Evolutionary conservation across 2,329 filamentous ascomycete genomes (phyloP).

Genomic region (Orbilia ellipsospora): DNA sequence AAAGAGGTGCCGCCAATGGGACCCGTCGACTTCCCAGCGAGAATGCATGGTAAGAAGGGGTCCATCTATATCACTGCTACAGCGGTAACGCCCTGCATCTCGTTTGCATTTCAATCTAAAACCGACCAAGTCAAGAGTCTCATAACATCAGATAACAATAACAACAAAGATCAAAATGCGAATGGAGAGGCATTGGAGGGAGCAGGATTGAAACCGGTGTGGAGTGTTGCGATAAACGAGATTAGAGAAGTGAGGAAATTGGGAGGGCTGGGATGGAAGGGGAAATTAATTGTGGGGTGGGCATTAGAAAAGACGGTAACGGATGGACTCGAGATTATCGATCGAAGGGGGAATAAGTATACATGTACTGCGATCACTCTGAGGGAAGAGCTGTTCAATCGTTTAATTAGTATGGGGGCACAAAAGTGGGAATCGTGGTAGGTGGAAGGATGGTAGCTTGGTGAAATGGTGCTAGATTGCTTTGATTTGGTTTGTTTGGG

Average conservation of each 20-base stretch:
- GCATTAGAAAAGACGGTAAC: slow-evolving; percentile 77
- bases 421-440: slow-evolving; percentile 87
- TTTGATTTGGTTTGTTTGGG: too few relatives aligned
- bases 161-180: slow-evolving; percentile 67
- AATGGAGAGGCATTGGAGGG: slow-evolving; percentile 59
- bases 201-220: slow-evolving; percentile 66
- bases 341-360: slow-evolving; percentile 62
- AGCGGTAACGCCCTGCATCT: slow-evolving; percentile 70
- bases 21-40: slow-evolving; percentile 79
- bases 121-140: slow-evolving; percentile 55
- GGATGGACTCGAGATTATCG: slow-evolving; percentile 76
- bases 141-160: slow-evolving; percentile 62
- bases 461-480: too few relatives aligned
- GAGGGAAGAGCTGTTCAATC: slow-evolving; percentile 83
- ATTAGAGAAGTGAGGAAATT: slow-evolving; percentile 81
- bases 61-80: slow-evolving; percentile 76
- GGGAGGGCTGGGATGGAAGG: slow-evolving; percentile 85
- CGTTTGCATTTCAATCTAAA: slow-evolving; percentile 73
- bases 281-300: slow-evolving; percentile 84
- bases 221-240: slow-evolving; percentile 76
- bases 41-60: slow-evolving; percentile 77
- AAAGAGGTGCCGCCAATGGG: slow-evolving; percentile 67
- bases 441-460: too few relatives aligned
- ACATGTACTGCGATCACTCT: slow-evolving; percentile 77
- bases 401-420: slow-evolving; percentile 77